Evolutionary conservation across 139 green algal species (phyloP).

Genomic region (Zygnema cylindricum): DNA sequence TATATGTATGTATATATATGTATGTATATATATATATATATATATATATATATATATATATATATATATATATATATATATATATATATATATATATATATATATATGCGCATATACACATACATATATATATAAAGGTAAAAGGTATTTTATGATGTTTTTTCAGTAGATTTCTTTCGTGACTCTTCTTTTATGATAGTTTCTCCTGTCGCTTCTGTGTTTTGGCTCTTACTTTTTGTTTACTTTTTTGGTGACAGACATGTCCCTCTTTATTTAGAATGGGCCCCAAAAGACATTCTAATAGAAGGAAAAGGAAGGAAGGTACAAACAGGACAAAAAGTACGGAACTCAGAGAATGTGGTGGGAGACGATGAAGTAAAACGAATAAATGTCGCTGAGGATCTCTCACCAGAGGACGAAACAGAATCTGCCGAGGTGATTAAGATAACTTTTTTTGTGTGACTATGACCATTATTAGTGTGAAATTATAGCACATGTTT

Average conservation of each 20-base stretch:
- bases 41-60: no score
- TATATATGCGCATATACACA: no score
- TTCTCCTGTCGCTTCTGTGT: not conserved
- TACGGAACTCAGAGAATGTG: not conserved
- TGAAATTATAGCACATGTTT: no score
- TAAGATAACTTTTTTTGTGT: no score
- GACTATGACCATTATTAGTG: no score
- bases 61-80: no score
- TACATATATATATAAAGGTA: no score
- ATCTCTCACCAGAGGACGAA: conserved; percentile 26
- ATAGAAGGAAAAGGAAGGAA: conserved; percentile 18
- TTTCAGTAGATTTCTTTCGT: not conserved
- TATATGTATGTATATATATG: no score
- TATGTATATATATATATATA: no score
- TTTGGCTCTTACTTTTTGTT: not conserved
- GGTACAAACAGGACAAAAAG: not conserved
- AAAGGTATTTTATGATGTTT: not conserved
- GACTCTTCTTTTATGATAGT: not conserved
- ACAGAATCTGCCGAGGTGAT: not conserved
- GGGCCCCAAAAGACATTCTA: conserved; percentile 84
- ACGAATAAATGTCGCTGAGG: not conserved
- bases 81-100: no score
- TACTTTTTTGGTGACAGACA: conserved; percentile 57
- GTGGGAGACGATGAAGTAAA: not conserved
- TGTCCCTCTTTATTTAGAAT: conserved; percentile 97